phyloP scores from a whole-genome alignment of 768 basidiomycete genomes.

The Suillus paluster region DNA sequence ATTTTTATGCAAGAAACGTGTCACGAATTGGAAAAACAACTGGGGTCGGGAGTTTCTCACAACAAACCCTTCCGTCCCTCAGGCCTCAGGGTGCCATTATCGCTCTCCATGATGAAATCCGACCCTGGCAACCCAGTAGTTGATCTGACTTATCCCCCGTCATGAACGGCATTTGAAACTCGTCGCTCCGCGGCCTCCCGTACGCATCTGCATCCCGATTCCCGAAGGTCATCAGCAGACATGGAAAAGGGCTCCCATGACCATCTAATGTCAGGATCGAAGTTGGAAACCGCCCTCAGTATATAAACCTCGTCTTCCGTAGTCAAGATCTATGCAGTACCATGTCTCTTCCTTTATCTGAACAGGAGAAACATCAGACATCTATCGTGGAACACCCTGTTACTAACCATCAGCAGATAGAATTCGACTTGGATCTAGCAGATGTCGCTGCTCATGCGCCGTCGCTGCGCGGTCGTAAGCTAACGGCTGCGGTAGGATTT shows the following conservation, averaged over 20 bases:
- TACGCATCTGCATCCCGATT: background rate
- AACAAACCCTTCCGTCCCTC: background rate
- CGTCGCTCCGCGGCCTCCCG: background rate
- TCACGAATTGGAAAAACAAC: background rate
- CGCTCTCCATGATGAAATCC: background rate
- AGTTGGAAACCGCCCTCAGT: background rate
- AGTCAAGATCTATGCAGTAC: background rate
- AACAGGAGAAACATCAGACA: background rate
- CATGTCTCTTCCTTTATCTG: conserved; percentile 7
- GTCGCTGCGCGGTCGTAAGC: conserved; percentile 27
- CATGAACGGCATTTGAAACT: background rate
- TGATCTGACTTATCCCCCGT: background rate
- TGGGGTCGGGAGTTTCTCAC: background rate
- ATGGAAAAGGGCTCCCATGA: background rate
- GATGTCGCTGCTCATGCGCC: conserved; percentile 28
- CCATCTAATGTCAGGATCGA: background rate
- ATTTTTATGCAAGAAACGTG: background rate
- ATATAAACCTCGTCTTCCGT: background rate
- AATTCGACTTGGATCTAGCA: conserved; percentile 9
- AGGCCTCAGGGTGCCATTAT: background rate
- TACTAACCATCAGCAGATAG: background rate
- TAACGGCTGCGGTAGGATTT: conserved; percentile 37
- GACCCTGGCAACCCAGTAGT: background rate
- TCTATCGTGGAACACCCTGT: conserved; percentile 1
- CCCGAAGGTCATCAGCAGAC: conserved; percentile 6